Conservation (phyloP, 257 asterid species). For the Solanum lignicaule region DNA sequence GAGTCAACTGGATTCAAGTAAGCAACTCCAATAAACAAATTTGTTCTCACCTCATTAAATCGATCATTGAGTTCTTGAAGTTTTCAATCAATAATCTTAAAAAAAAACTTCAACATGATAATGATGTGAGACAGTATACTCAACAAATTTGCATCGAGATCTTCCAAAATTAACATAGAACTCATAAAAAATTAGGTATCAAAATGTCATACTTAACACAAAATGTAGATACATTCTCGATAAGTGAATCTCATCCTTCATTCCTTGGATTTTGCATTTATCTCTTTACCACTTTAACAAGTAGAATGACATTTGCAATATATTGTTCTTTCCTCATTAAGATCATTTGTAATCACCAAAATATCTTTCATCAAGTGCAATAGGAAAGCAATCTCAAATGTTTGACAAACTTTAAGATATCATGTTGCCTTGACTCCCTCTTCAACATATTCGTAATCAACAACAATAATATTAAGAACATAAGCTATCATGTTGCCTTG, state of each 20-base stretch:
- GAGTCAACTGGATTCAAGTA: too few species aligned
- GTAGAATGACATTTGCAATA: background rate
- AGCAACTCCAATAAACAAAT: too few species aligned
- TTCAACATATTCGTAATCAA: background rate
- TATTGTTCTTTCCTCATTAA: background rate
- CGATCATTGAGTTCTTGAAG: too few species aligned
- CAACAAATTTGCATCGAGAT: background rate
- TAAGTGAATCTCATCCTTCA: background rate
- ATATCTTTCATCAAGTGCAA: background rate
- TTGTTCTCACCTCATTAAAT: too few species aligned
- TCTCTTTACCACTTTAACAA: background rate
- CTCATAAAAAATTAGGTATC: too few species aligned
- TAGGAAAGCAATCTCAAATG: background rate
- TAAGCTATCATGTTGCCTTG: too few species aligned
- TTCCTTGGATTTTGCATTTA: background rate
- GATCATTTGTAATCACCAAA: too few species aligned
- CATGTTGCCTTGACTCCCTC: background rate
- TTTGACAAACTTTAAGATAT: background rate
- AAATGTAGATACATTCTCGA: background rate
- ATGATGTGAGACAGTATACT: background rate
- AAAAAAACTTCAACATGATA: too few species aligned
- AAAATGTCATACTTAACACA: background rate
- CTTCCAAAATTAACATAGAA: background rate
- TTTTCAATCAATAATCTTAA: too few species aligned
- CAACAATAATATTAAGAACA: too few species aligned